Conservation (phyloP, 805 yeast genomes). For the Kuraishia ogatae region DNA sequence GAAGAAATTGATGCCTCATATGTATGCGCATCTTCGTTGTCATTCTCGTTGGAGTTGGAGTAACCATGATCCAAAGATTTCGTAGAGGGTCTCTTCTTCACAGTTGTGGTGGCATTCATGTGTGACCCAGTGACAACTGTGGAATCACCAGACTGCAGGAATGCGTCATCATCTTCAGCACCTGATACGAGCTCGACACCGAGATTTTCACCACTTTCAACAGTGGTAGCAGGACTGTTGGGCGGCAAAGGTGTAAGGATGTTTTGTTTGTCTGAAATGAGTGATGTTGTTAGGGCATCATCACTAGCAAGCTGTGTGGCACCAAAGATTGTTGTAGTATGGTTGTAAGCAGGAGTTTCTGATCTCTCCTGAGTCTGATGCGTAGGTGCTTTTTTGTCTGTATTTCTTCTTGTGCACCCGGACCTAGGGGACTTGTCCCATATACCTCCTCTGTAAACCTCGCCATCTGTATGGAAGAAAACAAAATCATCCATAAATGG, state of each 20-base stretch:
- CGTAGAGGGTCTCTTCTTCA: conserved; percentile 1
- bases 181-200: conserved; percentile 1
- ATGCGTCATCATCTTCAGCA: conserved; percentile 3
- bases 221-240: background rate
- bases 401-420: background rate
- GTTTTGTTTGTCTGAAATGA: background rate
- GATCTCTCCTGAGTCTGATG: background rate
- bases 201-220: background rate
- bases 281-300: background rate
- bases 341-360: too few species aligned
- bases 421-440: conserved; percentile 52
- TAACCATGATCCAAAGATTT: conserved; percentile 9
- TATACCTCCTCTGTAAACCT: conserved; percentile 84
- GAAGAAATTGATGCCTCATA: conserved; percentile 17
- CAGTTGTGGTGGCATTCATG: background rate
- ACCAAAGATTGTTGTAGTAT: background rate
- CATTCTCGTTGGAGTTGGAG: conserved; percentile 8
- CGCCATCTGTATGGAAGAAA: conserved; percentile 55
- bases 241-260: background rate
- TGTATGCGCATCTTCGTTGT: conserved; percentile 9
- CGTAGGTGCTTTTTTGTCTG: background rate
- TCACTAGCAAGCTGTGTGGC: background rate
- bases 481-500: conserved; percentile 88
- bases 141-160: conserved; percentile 5
- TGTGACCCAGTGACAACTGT: background rate